Evolutionary conservation across 768 basidiomycete species (phyloP), one percentile per base, ranked within the genome.

Genomic region (Leucogyrophana mollusca): DNA sequence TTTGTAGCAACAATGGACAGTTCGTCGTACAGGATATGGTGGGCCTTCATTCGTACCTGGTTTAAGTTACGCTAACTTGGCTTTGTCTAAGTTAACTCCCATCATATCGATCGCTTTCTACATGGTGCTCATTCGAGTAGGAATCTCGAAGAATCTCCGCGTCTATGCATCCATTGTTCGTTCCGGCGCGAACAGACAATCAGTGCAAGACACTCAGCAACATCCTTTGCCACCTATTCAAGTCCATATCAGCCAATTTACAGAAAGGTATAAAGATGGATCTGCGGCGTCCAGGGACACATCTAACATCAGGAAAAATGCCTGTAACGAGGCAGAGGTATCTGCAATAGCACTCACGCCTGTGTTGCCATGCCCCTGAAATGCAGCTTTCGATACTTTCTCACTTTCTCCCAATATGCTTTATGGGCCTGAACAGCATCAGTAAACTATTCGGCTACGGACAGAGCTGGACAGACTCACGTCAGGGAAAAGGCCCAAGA

Each of bases 51-150:
- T 30, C 16, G 14, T 11, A 10, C 4, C 18, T 33, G n/a, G 4
- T 33, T 13, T 10, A 10, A 20, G 30, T 24, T 17, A 18, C 18
- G 18, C 42, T 43, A 17, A 43, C 30, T 43, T 21, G 27, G 17
- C 9, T 21, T 44, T 6, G 23, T 16, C 33, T 17, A 22, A 45
- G 47, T 20, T 48, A 11, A 36, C 33, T n/a, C 47, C 47, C 14
- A 48, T 48, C 41, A 48, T 48, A 18, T 49, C 47, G 4, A 49
- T 49, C 27, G 43, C 47, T 17, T 49, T 49, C 25, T 49, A 49
- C 20, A 49, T 49, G 47, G 43, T 49, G 14, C 33, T 49, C 14
- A 47, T 47, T 9, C 46, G 46, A 1, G 14, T 47, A 9, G 40
- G 34, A 4, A 17, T 17, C 7, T 24, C 42, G 9, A 43, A 43